These are phyloP conservation scores for Ophiostoma sp. DNA, from an alignment of 2,329 filamentous ascomycete genomes.

Conservation along the genomic window DNA sequence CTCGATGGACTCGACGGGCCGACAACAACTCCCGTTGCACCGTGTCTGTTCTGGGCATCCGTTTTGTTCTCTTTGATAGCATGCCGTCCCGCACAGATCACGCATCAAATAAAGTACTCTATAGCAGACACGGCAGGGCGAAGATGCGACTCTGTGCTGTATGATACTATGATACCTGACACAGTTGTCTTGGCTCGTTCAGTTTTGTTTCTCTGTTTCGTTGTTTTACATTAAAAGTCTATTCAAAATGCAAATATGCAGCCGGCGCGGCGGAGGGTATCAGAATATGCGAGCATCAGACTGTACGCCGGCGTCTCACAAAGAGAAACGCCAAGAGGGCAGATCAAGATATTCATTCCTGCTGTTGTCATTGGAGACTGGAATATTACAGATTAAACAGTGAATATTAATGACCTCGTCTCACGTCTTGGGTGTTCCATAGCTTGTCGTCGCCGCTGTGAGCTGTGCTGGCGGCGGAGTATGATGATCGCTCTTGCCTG, in stretches of 20 bases:
- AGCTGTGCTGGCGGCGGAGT: background rate
- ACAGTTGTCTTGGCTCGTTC: background rate
- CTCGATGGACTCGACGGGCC: background rate
- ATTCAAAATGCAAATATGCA: background rate
- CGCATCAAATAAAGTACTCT: background rate
- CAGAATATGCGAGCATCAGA: background rate
- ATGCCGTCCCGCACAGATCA: slow-evolving; percentile 7
- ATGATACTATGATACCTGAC: background rate
- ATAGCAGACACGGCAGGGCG: background rate
- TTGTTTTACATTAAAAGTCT: background rate
- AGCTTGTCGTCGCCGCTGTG: background rate
- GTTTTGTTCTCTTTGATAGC: background rate
- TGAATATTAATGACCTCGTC: background rate
- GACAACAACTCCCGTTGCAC: background rate
- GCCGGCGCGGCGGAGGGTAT: background rate
- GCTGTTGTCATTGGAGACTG: background rate
- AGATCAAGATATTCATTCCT: background rate
- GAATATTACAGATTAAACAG: background rate
- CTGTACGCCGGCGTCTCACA: background rate
- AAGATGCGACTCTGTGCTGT: background rate
- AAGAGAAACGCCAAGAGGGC: background rate
- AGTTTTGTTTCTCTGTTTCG: background rate
- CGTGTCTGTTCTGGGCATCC: background rate
- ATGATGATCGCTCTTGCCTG: background rate
- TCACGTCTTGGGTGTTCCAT: too few species aligned